Percentiles rank a stretch among this genome's conserved stretches.
Evolutionary conservation across 1,284 basidiomycete genomes (phyloP).

Genomic region (Anthracocystis setariae): DNA sequence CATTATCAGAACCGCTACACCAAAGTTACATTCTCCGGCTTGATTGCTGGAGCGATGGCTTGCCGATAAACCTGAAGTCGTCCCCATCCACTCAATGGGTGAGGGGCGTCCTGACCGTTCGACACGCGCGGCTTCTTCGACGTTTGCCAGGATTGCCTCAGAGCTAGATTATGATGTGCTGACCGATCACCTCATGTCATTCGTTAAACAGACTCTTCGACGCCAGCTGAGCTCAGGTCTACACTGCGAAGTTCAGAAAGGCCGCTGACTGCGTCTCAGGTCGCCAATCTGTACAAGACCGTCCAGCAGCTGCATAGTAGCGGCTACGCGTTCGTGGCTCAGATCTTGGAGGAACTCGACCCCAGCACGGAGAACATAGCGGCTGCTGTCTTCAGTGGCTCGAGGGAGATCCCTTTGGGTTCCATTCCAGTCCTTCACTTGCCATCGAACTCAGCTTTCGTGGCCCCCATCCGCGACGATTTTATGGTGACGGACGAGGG

Average conservation of each 20-base stretch:
- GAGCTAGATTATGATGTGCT: neutral
- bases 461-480: slow-evolving; percentile 2
- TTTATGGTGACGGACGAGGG: slow-evolving; percentile 16
- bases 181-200: neutral
- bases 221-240: slow-evolving; percentile 12
- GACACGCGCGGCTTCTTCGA: slow-evolving; percentile 1
- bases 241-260: slow-evolving; percentile 13
- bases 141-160: neutral
- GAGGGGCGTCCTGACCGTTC: slow-evolving; percentile 44
- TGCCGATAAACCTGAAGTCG: slow-evolving; percentile 52
- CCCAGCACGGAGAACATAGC: slow-evolving; percentile 27
- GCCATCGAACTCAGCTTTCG: neutral
- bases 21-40: slow-evolving; percentile 39
- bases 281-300: slow-evolving; percentile 12
- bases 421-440: slow-evolving; percentile 32
- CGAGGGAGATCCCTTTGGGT: slow-evolving; percentile 7
- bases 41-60: slow-evolving; percentile 39
- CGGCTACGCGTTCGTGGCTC: slow-evolving; percentile 8
- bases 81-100: slow-evolving; percentile 12
- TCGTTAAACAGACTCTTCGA: slow-evolving; percentile 12
- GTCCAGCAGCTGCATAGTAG: slow-evolving; percentile 3
- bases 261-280: slow-evolving; percentile 12
- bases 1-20: slow-evolving; percentile 55
- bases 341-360: slow-evolving; percentile 41
- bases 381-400: slow-evolving; percentile 2